phyloP scores from a whole-genome alignment of 805 yeast species.

The Sugiyamaella lignohabitans region DNA sequence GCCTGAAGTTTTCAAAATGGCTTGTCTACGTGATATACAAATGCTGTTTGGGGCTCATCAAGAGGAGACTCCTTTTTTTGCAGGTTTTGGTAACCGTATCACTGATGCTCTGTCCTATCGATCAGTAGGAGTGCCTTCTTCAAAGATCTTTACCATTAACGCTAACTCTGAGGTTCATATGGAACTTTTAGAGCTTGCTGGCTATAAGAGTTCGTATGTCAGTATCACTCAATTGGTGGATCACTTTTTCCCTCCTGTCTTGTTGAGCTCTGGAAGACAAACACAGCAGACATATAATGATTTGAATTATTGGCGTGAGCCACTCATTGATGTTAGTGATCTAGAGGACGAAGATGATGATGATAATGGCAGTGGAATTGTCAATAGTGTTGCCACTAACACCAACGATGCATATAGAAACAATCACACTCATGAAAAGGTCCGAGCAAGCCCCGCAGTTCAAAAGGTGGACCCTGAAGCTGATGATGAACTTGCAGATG shows the following conservation, averaged over 20 bases:
- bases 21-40: conserved; percentile 82
- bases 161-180: conserved; percentile 96
- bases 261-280: conserved; percentile 30
- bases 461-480: conserved; percentile 30
- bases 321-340: conserved; percentile 46
- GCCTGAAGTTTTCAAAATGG: conserved; percentile 98
- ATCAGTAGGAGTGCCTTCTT: conserved; percentile 88
- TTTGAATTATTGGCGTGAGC: conserved; percentile 88
- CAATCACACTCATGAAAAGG: no score
- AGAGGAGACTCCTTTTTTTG: conserved; percentile 55
- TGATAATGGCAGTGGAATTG: no score
- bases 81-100: conserved; percentile 94
- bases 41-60: conserved; percentile 50
- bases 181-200: conserved; percentile 92
- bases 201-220: conserved; percentile 80
- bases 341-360: conserved; percentile 20
- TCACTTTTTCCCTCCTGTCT: conserved; percentile 91
- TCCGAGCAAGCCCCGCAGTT: no score
- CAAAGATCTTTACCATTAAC: conserved; percentile 90
- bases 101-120: conserved; percentile 95
- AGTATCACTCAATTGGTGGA: conserved; percentile 91
- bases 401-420: no score
- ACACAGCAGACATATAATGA: conserved; percentile 67
- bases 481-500: conserved; percentile 21
- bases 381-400: no score